Base-by-base conservation (phyloP, 352 stramenopile genomes). In the Phytophthora meadii region DNA sequence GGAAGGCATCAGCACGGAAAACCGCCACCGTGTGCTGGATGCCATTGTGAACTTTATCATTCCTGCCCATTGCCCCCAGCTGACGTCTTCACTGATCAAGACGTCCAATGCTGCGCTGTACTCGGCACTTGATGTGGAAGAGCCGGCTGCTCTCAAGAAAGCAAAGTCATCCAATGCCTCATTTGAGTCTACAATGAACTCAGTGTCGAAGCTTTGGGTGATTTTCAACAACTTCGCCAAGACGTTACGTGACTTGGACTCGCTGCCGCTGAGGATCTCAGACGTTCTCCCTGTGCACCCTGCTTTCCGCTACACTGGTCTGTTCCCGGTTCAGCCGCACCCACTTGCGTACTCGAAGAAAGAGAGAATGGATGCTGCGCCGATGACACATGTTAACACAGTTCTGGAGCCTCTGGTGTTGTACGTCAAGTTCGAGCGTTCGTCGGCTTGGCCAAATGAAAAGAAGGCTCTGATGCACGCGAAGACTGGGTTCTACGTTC, bases 401-500 rank as follows among this genome's bases (percentile, higher is more conserved):
- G 80, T 95, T 24, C 65, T 97, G 2, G 84, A 94, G 49, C 87
- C 87, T 22, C 61, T 96, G 9, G 54, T 77, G 42, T 45, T 97
- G 8, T 72, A 96, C 46, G 17, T 97, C 6, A 84, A 88, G 52
- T 95, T 97, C 28, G 89, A 97, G 52, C 82, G 84, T 14, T 95
- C 84, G 6, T 93, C 87, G 14, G 83, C 86, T 39, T 97, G 90
- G 90, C 90, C 90, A 3, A 93, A 78, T 36, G 83, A 95, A n/a
- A 81, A 80, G 62, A 73, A 85, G 11, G 90, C 90, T 4, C 59
- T 97, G 36, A 72, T 78, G 37, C 82, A 95, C 51, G 87, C 86
- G 4, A 97, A 97, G 73, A 92, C 85, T 4, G 90, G 88, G 1
- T 97, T 97, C 64, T 97, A 96, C 70, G 87, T 97, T 12, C 82